Conservation (phyloP, 305 asterid species). For the Caryopteris hybrid region DNA sequence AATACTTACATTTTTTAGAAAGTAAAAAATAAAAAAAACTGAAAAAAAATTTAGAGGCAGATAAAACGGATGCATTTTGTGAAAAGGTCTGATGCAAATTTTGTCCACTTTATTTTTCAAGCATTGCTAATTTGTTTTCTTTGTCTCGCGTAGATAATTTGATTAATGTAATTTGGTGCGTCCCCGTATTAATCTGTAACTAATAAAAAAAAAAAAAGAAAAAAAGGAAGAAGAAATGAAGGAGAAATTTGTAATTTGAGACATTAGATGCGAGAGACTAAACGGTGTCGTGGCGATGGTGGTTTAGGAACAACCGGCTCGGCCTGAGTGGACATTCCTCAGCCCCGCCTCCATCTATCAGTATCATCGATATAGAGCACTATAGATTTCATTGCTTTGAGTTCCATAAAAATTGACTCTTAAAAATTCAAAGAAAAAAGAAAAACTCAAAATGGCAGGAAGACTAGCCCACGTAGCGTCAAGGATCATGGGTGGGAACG, state of each 20-base stretch:
- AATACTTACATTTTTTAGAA: too few species aligned
- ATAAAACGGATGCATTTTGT: too few species aligned
- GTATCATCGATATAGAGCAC: background rate
- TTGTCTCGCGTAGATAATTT: too few species aligned
- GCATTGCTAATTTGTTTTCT: too few species aligned
- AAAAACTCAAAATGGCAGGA: slow-evolving; percentile 58
- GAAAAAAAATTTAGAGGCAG: too few species aligned
- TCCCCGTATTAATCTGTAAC: too few species aligned
- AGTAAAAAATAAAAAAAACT: too few species aligned
- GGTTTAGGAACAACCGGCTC: background rate
- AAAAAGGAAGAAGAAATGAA: background rate
- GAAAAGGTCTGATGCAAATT: too few species aligned
- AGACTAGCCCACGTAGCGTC: slow-evolving; percentile 70
- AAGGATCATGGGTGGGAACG: slow-evolving; percentile 80
- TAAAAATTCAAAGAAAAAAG: background rate
- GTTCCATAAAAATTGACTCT: background rate
- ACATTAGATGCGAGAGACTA: background rate
- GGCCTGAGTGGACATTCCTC: background rate
- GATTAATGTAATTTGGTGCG: too few species aligned
- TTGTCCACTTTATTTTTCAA: too few species aligned
- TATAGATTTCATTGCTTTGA: background rate
- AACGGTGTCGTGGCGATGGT: background rate
- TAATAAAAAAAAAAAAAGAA: too few species aligned
- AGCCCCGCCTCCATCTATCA: background rate
- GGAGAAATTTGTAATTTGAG: background rate